Conservation (phyloP, 1,284 basidiomycete genomes). For the Ganoderma lingzhi region DNA sequence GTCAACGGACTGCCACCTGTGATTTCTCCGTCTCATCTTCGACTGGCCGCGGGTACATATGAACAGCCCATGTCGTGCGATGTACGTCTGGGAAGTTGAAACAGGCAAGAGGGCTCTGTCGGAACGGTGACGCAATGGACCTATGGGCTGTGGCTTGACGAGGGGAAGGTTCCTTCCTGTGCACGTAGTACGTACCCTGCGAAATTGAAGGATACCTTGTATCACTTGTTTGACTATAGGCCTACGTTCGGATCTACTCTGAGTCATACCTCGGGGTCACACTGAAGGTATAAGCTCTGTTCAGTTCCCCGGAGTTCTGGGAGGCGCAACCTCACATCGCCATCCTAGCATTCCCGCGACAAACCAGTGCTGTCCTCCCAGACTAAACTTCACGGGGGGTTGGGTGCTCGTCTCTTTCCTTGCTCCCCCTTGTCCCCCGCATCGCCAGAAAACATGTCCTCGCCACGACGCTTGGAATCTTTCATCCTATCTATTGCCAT, state of each 20-base stretch:
- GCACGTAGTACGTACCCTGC: background rate
- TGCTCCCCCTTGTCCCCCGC: background rate
- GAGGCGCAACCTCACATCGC: background rate
- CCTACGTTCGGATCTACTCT: background rate
- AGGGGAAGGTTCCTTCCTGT: background rate
- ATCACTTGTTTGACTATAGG: background rate
- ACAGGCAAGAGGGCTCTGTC: background rate
- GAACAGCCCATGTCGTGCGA: background rate
- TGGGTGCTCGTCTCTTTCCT: background rate
- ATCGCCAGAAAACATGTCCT: slow-evolving; percentile 1
- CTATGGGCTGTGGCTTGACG: background rate
- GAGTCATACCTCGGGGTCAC: background rate
- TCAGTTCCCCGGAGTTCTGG: background rate
- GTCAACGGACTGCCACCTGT: background rate
- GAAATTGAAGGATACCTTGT: background rate
- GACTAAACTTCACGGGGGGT: background rate
- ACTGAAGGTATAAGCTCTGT: background rate
- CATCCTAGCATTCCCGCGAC: background rate
- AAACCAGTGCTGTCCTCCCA: background rate
- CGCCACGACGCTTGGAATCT: slow-evolving; percentile 13
- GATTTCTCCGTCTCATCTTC: background rate
- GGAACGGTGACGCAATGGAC: background rate
- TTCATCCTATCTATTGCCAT: slow-evolving; percentile 1
- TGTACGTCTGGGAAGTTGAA: background rate
- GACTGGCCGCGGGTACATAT: background rate